phyloP scores from a whole-genome alignment of 257 asterid species.

The Oldenlandia corymbosa region DNA sequence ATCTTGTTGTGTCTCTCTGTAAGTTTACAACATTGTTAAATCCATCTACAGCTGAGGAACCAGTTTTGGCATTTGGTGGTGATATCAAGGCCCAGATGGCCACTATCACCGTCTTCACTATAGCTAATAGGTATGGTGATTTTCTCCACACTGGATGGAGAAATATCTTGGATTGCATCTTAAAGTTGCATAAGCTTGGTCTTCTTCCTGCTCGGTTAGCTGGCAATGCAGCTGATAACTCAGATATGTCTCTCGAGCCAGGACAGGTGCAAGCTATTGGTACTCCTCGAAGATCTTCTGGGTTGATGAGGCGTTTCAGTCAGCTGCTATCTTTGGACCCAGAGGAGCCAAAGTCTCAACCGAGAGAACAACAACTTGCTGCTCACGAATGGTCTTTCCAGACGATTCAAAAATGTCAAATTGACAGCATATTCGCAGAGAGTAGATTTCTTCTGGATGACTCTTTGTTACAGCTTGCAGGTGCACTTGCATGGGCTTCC shows the following conservation, averaged over 20 bases:
- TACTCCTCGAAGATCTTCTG: conserved; percentile 60
- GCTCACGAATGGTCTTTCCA: conserved; percentile 66
- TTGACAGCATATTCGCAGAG: conserved; percentile 81
- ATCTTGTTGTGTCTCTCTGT: conserved; percentile 85
- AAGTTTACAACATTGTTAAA: conserved; percentile 64
- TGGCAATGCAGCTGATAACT: conserved; percentile 68
- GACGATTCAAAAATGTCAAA: conserved; percentile 69
- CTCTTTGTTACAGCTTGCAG: conserved; percentile 72
- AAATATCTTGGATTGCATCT: conserved; percentile 79
- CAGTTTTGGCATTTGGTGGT: conserved; percentile 63
- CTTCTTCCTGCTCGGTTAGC: conserved; percentile 89
- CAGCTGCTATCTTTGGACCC: conserved; percentile 69
- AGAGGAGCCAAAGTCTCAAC: conserved; percentile 74
- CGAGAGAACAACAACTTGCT: conserved; percentile 75
- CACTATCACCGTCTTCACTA: conserved; percentile 70
- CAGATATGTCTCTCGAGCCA: conserved; percentile 47
- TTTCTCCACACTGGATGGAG: conserved; percentile 81
- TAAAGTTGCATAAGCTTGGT: conserved; percentile 74
- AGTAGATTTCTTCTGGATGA: conserved; percentile 86
- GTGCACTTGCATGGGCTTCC: conserved; percentile 65
- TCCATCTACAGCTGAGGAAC: conserved; percentile 59
- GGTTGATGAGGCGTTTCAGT: conserved; percentile 83
- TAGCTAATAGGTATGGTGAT: conserved; percentile 79
- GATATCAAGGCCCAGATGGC: conserved; percentile 80
- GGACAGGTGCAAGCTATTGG: conserved; percentile 32